Percentiles rank a stretch among this genome's conserved stretches.
Evolutionary conservation across 306 rosid species (phyloP).

Genomic region (Urtica urens): DNA sequence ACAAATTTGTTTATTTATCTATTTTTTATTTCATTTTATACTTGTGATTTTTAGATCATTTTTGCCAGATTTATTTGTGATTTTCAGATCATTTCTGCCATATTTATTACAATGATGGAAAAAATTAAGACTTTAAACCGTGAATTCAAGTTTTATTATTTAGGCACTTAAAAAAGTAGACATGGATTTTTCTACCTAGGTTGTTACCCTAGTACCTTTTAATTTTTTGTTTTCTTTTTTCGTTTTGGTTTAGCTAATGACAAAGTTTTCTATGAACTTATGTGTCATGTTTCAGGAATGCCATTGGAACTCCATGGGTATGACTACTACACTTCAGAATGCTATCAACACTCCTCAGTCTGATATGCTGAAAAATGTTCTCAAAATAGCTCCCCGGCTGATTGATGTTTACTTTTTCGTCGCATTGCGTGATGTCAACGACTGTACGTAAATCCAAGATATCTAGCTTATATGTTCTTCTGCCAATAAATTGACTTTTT

Average conservation of each 20-base stretch:
- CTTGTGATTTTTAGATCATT: too few relatives aligned
- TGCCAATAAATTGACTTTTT: conserved; percentile 8
- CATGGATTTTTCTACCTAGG: background rate
- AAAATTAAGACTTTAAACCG: too few relatives aligned
- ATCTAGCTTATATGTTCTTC: too few relatives aligned
- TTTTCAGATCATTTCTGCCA: too few relatives aligned
- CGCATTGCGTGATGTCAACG: conserved; percentile 55
- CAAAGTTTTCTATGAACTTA: background rate
- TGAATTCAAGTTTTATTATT: too few relatives aligned
- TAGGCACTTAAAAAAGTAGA: too few relatives aligned
- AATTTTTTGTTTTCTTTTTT: too few relatives aligned
- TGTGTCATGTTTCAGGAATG: conserved; percentile 55
- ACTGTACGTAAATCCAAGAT: conserved; percentile 46
- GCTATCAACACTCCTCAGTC: conserved; percentile 60
- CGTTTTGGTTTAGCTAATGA: too few relatives aligned
- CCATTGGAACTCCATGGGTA: conserved; percentile 84
- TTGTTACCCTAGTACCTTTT: too few relatives aligned
- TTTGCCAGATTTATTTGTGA: background rate
- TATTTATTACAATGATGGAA: too few relatives aligned
- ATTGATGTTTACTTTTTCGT: conserved; percentile 68
- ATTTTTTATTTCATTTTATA: too few relatives aligned
- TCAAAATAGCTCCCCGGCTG: conserved; percentile 50
- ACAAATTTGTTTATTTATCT: conserved; percentile 7
- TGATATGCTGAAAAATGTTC: conserved; percentile 61
- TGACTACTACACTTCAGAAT: conserved; percentile 46